phyloP scores from a whole-genome alignment of 148 eudicot genomes.

The Rhododendron henanense region DNA sequence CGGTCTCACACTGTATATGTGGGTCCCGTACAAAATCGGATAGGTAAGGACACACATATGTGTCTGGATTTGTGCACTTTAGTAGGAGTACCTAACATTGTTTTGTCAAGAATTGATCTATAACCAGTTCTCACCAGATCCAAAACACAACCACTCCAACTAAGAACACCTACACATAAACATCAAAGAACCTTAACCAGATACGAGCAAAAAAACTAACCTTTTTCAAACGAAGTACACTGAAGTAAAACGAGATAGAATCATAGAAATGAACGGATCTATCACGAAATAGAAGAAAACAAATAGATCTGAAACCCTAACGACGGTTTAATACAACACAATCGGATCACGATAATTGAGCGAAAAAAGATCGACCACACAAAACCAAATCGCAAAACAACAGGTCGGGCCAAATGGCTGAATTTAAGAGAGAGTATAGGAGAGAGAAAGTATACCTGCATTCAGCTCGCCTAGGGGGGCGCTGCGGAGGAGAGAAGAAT shows the following conservation, averaged over 20 bases:
- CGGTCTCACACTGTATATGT: too few relatives aligned
- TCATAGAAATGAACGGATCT: background rate
- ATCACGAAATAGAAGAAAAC: background rate
- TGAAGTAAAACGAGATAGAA: background rate
- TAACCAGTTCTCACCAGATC: background rate
- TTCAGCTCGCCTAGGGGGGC: background rate
- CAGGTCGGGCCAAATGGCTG: background rate
- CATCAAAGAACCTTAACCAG: background rate
- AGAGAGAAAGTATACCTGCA: background rate
- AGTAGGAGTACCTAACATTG: too few relatives aligned
- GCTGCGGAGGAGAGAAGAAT: background rate
- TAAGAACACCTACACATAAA: background rate
- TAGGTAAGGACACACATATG: too few relatives aligned
- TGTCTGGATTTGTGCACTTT: too few relatives aligned
- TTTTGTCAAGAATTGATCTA: background rate
- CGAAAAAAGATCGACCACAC: background rate
- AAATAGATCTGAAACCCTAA: slow-evolving; percentile 8
- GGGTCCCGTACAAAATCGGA: too few relatives aligned
- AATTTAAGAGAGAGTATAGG: background rate
- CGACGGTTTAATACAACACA: background rate
- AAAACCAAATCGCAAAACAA: background rate
- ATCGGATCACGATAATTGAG: background rate
- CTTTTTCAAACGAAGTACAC: background rate
- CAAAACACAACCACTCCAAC: background rate
- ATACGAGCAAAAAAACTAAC: background rate